Evolutionary conservation across 2,329 filamentous ascomycete genomes (phyloP).

Genomic region (Phialemoniopsis sp.): DNA sequence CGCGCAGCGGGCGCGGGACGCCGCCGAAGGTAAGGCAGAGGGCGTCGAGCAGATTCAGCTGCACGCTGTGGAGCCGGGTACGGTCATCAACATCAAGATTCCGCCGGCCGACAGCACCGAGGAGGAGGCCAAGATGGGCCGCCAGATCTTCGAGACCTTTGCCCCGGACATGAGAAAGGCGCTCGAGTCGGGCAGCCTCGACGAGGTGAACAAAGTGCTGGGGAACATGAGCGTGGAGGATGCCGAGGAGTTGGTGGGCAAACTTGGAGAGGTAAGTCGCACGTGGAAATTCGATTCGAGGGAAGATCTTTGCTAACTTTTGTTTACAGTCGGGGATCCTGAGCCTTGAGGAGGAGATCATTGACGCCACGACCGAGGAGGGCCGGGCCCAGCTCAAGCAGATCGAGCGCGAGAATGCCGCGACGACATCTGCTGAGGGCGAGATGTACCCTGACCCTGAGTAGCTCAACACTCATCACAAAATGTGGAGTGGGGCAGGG

Average conservation of each 20-base stretch:
- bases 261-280: neutral
- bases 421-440: too few species aligned
- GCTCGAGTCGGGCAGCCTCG: slow-evolving; percentile 81
- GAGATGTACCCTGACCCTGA: too few species aligned
- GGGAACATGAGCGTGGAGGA: slow-evolving; percentile 81
- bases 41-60: slow-evolving; percentile 96
- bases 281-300: neutral
- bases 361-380: slow-evolving; percentile 89
- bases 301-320: slow-evolving; percentile 17
- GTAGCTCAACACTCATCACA: too few species aligned
- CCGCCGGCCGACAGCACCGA: slow-evolving; percentile 67
- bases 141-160: slow-evolving; percentile 81
- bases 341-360: slow-evolving; percentile 87
- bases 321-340: slow-evolving; percentile 68
- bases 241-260: slow-evolving; percentile 73
- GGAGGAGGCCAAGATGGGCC: slow-evolving; percentile 56
- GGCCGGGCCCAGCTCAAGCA: slow-evolving; percentile 74
- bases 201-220: slow-evolving; percentile 82
- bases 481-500: too few species aligned
- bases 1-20: slow-evolving; percentile 45
- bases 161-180: slow-evolving; percentile 74
- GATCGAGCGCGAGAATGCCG: slow-evolving; percentile 43
- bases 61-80: slow-evolving; percentile 90
- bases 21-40: slow-evolving; percentile 24
- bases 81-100: slow-evolving; percentile 83